A percentile compares a stretch with the other conserved stretches of the same genome.
phyloP scores from a whole-genome alignment of 306 rosid genomes.

The Vigna radiata region DNA sequence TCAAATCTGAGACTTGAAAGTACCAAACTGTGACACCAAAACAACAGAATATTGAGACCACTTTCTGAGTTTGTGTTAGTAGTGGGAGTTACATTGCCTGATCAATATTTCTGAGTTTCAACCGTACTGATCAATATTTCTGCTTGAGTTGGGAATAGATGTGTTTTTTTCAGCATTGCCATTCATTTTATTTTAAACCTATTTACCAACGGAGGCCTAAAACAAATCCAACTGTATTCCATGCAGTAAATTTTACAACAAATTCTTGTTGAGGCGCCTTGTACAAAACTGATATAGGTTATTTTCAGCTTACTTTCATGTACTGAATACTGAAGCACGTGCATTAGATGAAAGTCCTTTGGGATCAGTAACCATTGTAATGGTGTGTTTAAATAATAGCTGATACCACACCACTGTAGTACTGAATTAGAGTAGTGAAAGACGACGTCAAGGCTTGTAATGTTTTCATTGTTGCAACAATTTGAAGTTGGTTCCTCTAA shows the following conservation, averaged over 20 bases:
- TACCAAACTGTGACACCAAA: slow-evolving; percentile 13
- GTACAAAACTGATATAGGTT: background rate
- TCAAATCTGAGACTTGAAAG: slow-evolving; percentile 12
- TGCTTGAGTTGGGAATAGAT: background rate
- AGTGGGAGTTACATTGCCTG: background rate
- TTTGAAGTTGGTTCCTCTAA: slow-evolving; percentile 8
- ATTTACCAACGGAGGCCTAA: slow-evolving; percentile 22
- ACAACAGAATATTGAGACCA: background rate
- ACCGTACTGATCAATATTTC: background rate
- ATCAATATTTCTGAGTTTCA: slow-evolving; percentile 12
- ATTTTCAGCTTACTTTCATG: slow-evolving; percentile 1
- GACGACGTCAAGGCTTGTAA: background rate
- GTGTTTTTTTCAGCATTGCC: background rate
- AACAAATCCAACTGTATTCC: background rate
- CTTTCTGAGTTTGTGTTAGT: slow-evolving; percentile 35
- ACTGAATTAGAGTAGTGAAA: background rate
- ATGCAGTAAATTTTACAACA: background rate
- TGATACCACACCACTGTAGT: background rate
- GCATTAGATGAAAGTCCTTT: slow-evolving; percentile 9
- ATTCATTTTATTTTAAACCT: background rate
- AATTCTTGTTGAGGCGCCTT: background rate
- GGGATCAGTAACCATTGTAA: background rate
- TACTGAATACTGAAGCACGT: background rate
- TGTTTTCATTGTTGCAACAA: slow-evolving; percentile 12
- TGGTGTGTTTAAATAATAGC: background rate